These are phyloP conservation scores for Monosporascus sp. DNA, from an alignment of 2,329 filamentous ascomycete species.

Conservation along the genomic window DNA sequence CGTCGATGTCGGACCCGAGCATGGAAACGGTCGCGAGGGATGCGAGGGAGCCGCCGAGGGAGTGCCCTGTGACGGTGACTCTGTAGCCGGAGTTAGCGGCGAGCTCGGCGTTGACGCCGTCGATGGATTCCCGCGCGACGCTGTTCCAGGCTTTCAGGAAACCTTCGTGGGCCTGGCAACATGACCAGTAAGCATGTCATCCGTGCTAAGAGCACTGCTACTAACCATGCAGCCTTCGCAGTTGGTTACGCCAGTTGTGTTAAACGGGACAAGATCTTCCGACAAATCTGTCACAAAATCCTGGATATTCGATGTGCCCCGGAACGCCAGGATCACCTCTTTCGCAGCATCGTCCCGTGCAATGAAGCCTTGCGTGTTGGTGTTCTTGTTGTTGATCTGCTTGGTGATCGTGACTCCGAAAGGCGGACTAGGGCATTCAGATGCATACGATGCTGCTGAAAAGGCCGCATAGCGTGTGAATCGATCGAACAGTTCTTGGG, in stretches of 20 bases:
- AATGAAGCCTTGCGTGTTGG: constrained; percentile 4
- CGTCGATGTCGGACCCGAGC: constrained; percentile 17
- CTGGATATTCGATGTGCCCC: constrained; percentile 1
- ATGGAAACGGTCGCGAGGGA: constrained; percentile 38
- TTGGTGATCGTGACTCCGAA: too few relatives aligned
- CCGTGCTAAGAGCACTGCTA: background rate
- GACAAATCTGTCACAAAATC: constrained; percentile 2
- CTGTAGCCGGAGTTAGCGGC: constrained; percentile 17
- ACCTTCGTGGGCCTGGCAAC: background rate
- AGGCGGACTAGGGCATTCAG: too few relatives aligned
- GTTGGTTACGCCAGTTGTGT: too few relatives aligned
- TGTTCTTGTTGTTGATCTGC: background rate
- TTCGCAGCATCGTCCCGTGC: constrained; percentile 4
- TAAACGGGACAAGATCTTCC: too few relatives aligned
- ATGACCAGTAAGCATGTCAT: background rate
- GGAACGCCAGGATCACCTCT: constrained; percentile 8
- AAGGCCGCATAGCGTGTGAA: too few relatives aligned
- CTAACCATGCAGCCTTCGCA: background rate
- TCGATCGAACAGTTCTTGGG: too few relatives aligned
- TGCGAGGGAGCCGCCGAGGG: constrained; percentile 43
- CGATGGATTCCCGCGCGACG: background rate
- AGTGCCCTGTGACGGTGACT: constrained; percentile 39
- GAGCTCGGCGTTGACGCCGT: background rate
- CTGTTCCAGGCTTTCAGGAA: background rate
- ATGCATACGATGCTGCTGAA: too few relatives aligned